Conservation (phyloP, 305 asterid species). For the Striga hermonthica region DNA sequence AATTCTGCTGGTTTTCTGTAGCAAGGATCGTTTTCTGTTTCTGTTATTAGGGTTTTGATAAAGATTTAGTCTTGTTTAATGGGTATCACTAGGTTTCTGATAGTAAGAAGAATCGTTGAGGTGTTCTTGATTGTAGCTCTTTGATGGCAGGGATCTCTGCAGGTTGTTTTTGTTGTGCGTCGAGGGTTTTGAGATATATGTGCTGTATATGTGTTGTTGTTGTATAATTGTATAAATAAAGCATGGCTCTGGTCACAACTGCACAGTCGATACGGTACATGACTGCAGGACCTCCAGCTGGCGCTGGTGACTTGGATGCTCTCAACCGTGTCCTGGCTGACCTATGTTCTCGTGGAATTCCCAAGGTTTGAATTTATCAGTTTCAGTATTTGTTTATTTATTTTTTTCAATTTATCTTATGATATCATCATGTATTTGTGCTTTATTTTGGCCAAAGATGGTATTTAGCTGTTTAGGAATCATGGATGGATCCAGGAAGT, state of each 20-base stretch:
- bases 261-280: conserved; percentile 61
- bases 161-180: too few relatives aligned
- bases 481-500: background rate
- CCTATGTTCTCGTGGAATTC: conserved; percentile 66
- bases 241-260: conserved; percentile 55
- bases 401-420: background rate
- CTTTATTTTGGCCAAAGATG: conserved; percentile 3
- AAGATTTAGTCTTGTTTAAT: too few relatives aligned
- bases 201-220: conserved; percentile 22
- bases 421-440: background rate
- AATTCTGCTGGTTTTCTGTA: background rate
- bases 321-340: conserved; percentile 64
- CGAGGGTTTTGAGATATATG: conserved; percentile 26
- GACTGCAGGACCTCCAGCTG: conserved; percentile 55
- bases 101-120: too few relatives aligned
- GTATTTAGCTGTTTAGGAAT: background rate
- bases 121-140: too few relatives aligned
- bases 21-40: background rate
- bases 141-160: too few relatives aligned
- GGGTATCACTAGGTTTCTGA: too few relatives aligned
- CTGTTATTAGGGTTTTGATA: background rate
- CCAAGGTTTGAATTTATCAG: conserved; percentile 47
- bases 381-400: background rate
- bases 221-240: conserved; percentile 5
- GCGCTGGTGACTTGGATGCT: conserved; percentile 62